A percentile compares a stretch with the other conserved stretches of the same genome.
Conservation (phyloP, 495 filamentous ascomycete genomes). For the Cercophora scortea region DNA sequence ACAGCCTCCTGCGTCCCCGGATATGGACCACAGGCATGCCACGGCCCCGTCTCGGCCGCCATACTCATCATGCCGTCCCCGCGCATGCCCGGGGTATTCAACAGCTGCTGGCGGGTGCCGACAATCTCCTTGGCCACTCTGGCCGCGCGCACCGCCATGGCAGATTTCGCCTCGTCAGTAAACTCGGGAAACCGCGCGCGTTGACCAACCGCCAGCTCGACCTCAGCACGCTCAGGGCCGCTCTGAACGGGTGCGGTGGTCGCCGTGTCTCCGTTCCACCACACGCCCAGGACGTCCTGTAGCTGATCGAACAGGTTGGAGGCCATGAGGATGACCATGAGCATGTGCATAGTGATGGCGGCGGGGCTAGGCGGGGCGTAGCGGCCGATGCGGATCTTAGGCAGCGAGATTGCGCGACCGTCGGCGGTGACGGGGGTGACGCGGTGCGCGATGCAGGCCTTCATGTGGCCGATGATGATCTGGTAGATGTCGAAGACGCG, state of each 20-base stretch:
- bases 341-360: conserved; percentile 2
- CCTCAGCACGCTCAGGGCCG: neutral
- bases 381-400: neutral
- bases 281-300: conserved; percentile 1
- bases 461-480: neutral
- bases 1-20: no score
- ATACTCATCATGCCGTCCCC: neutral
- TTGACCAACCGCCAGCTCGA: neutral
- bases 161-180: neutral
- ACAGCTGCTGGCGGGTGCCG: neutral
- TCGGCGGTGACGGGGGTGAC: neutral
- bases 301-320: conserved; percentile 8
- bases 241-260: neutral
- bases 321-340: conserved; percentile 6
- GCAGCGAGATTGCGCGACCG: neutral
- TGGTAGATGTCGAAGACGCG: conserved; percentile 5
- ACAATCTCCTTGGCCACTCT: conserved; percentile 2
- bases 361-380: neutral
- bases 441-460: neutral
- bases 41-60: no score
- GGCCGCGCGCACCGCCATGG: neutral
- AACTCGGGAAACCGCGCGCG: neutral
- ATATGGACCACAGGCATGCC: no score
- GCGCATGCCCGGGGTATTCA: neutral
- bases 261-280: neutral